Evolutionary conservation across 2,329 filamentous ascomycete species (phyloP), one percentile per base, ranked within the genome.

Genomic region (Ceratocystis albifundus): DNA sequence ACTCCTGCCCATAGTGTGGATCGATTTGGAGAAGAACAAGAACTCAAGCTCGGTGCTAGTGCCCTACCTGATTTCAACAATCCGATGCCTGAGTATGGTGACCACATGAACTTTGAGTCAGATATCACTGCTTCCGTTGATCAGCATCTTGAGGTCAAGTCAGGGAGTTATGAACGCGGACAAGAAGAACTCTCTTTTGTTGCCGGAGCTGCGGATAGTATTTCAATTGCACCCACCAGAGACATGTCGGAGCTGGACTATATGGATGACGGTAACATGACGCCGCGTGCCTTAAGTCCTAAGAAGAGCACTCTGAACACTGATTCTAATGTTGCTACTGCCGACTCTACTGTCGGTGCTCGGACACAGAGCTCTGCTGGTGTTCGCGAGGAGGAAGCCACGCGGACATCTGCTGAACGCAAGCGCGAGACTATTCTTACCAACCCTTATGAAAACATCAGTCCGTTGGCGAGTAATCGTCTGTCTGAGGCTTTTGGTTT

Each of bases 91-190:
- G 90, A 92, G 72, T 85, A 89, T 71, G 90, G 88, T 3, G 88
- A 89, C 70, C 71, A 77, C 1, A 79, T 82, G 10, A 82, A 84
- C 46, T 59, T 66, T 22, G 90, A 95, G 69, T 81, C 90, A 17
- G 87, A 84, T 59, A 96, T 91, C 20, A 95, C 95, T 72, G 90
- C 90, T 2, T 96, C 92, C 0, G 85, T 95, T 50, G 83, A 91
- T 70, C 90, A 88, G 20, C 87, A 86, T 0, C 82, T 88, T 62
- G 55, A 30, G n/a, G 55, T 59, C 2, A 59, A 59, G 1, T 72
- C 75, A 7, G 67, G 73, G 17, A 70, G 70, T 50, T 69, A 71
- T 48, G 48, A 57, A 64, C 55, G 62, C 53, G 44, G 59, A 22
- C 45, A 55, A 61, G 62, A 65, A n/a, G 66, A 67, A 30, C 22